Base-by-base conservation (phyloP, 2,329 filamentous ascomycete genomes). In the Rhynchosporium secalis region DNA sequence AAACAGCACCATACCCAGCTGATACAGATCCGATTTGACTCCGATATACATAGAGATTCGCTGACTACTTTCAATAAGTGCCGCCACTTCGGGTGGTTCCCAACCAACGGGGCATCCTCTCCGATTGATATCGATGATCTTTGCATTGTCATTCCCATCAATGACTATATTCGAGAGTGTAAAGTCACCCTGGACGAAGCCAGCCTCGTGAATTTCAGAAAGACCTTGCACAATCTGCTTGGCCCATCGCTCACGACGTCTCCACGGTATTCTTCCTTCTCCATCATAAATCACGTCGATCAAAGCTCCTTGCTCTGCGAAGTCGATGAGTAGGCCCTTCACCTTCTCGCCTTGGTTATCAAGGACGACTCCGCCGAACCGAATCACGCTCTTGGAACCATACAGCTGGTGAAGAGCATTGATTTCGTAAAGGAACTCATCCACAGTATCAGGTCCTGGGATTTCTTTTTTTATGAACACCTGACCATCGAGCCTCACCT, bases 91-190 rank as follows among this genome's bases (percentile, higher is more conserved):
- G 4, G 95, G 95, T 2, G 95, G 93, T 69, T 99, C 95, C 95
- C 95, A 99, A 29, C 94, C 94, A 4, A 98, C 91, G 0, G 95
- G 95, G 71, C 95, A 99, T n/a, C 95, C 95, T 70, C 95, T 84
- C 60, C 95, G 85, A 77, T 99, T 99, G 78, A 99, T 97, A 76
- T 99, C 95, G 72, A 99, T 99, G 68, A 99, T 98, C 72, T 96
- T 94, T 8, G 94, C 95, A 72, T 97, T 84, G 72, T 92, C 88
- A 48, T 89, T 78, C 12, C 83, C 82, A 74, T 98, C 92, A 71
- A 99, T 89, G 65, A 99, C 95, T 67, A 99, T 96, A 73, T 99
- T 99, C 4, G 93, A 96, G 33, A 99, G 81, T 0, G 95, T 99
- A 68, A 99, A 97, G 73, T 99, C 95, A 29, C 95, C 95, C 73